Evolutionary conservation across 2,329 filamentous ascomycete genomes (phyloP), one percentile per base, ranked within the genome.

Genomic region (Cytospora chrysosperma): DNA sequence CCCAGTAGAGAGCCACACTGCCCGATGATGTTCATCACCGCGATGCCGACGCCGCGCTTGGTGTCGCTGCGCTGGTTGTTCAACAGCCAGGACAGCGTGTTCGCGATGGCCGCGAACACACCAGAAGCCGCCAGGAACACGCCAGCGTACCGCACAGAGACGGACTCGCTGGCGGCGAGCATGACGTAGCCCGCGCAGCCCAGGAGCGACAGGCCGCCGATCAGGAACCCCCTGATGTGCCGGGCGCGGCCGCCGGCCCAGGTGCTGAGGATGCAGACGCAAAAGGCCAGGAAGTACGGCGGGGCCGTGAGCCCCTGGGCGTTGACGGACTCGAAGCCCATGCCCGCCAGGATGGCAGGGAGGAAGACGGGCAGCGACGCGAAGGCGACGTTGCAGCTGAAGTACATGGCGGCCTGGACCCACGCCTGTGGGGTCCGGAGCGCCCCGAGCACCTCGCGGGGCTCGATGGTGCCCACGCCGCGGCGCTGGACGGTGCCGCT

Each of bases 281-380:
- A 68, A 71, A 89, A 91, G 1, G 88, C 82, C 19, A 89, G 74
- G 68, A 92, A 85, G 73, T 89, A 91, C 0, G 89, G 88, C 1
- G 89, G 89, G 0, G 88, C 88, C 0, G 88, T 88, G 15, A 93
- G 81, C 1, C 89, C 90, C 74, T 93, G 89, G 0, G 90, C 87
- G 63, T 86, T 79, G 65, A 91, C 82, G 17, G 81, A 77, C 0
- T 82, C 83, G 74, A 88, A 92, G 12, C 89, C 89, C 86, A 92
- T 90, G 61, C 84, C 79, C 56, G 80, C 75, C 17, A 89, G 76
- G 67, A 89, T 87, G 2, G 85, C 83, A 0, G 87, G 87, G 2
- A 89, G 78, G 69, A 88, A 90, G 2, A 88, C 85, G 0, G 87
- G 85, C 4, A 89, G 78, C 2, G 84, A 87, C 7, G 84, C 83